Evolutionary conservation across 371 early-diverging fungal species (phyloP), one percentile per base, ranked within the genome.

Genomic region (Lichtheimia ornata): DNA sequence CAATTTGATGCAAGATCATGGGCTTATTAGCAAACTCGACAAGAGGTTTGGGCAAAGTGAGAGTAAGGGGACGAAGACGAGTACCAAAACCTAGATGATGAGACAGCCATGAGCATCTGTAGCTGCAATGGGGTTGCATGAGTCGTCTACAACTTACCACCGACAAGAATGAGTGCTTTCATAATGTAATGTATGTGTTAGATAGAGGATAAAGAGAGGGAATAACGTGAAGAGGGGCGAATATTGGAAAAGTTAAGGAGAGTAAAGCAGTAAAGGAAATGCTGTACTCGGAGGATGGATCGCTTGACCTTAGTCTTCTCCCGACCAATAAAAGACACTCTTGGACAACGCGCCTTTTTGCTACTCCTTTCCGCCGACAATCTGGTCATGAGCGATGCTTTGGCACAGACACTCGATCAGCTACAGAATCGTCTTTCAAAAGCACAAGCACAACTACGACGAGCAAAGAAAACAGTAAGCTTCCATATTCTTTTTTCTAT

Each of bases 1-100:
- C 97, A 69, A 99, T 99, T 77, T 99, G 99, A 81, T 99, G 99
- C 58, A 97, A 85, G 72, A 99, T 95, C 93, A 99, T 99, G 52
- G 99, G 99, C 77, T 90, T 94, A 87, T 99, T 99, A 51, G 94
- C 96, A 81, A 99, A 99, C 72, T 97, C 97, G 24, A 99, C 97
- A 61, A 99, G 85, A 43, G 99, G 99, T 83, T 99, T 99, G 61
- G 99, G 99, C 57, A 93, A 77, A 50, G 99, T 95, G 58, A 99
- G 86, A 24, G 99, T 99, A 52, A 99, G 88, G 55, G 99, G 99
- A 56, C 99, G 87, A 62, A 99, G 91, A 73, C 99, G 93, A 56
- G 99, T 99, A 61, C 99, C 99, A 75, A 96, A 97, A 58, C 97
- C 96, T 96, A 65, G 15, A 51, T 35, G 20, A 53, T 11, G 22